Evolutionary conservation across 352 stramenopile species (phyloP), one percentile per base, ranked within the genome.

Genomic region (Stephanocyclus meneghinianus): DNA sequence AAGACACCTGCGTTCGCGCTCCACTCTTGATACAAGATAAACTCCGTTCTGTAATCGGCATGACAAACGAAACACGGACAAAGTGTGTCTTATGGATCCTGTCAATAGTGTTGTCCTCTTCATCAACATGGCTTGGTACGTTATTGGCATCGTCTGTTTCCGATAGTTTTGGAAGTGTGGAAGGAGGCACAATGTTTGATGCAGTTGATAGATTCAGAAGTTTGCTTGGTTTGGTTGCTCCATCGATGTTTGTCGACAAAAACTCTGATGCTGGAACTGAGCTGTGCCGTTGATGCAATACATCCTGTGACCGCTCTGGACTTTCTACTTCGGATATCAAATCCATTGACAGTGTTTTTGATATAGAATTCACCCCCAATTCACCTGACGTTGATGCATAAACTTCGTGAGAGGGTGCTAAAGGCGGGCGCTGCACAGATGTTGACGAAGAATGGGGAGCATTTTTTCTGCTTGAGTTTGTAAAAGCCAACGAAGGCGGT

Each of bases 11-110:
- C 9, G 86, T 91, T 16, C 87, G 40, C 9, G 84, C 81, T 13
- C 82, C 86, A 63, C 82, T 88, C 60, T 94, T 94, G 29, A 94
- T 85, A 42, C 76, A 83, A 45, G 76, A 89, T 6, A 94, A 55
- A 45, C 80, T 91, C 44, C 86, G 80, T 71, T 91, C 82, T 18
- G 87, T 91, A 16, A 93, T 82, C 18, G 85, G 72, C 64, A 92
- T 86, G 15, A 93, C 81, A 76, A 94, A 93, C 1, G 76, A 90
- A 15, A 89, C 56, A 35, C 89, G 67, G 21, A 92, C 62, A 37
- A 73, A 82, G 71, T 94, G 87, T 37, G 83, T 88, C 13, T 59
- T 51, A 53, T 76, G 74, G 59, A 86, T 69, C 15, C 65, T 53
- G 53, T 63, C 62, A 15, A 67, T 40, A 13, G 32, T 45, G 16